Evolutionary conservation across 2,329 filamentous ascomycete species (phyloP).

Genomic region (Hypocrella siamensis): DNA sequence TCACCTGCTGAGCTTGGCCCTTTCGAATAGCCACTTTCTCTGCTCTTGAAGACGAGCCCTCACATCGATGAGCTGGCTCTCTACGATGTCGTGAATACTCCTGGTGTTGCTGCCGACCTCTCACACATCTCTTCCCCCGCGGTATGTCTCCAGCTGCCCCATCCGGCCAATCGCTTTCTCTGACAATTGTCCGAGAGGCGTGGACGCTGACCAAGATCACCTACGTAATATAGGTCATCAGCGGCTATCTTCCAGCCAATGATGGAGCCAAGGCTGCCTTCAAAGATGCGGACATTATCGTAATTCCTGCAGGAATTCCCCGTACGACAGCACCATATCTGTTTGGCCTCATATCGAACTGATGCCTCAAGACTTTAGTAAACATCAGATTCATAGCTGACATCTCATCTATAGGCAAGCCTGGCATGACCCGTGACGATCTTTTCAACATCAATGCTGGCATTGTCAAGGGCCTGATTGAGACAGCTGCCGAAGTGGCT

Average conservation of each 20-base stretch:
- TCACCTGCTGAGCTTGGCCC: constrained; percentile 8
- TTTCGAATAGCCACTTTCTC: constrained; percentile 64
- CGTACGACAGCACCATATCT: constrained; percentile 39
- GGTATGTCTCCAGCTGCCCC: constrained; percentile 37
- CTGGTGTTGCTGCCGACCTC: constrained; percentile 87
- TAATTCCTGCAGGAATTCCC: constrained; percentile 96
- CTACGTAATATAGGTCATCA: constrained; percentile 67
- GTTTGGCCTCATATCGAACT: not conserved
- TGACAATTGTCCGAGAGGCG: too few relatives aligned
- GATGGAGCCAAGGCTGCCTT: constrained; percentile 77
- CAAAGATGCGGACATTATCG: constrained; percentile 85
- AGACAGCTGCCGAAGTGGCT: constrained; percentile 71
- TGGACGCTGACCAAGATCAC: too few relatives aligned
- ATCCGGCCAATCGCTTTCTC: too few relatives aligned
- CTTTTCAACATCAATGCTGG: constrained; percentile 99
- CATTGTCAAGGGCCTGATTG: constrained; percentile 87
- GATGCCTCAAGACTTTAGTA: too few relatives aligned
- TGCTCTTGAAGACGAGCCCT: constrained; percentile 83
- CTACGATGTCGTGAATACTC: constrained; percentile 99
- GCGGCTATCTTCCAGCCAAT: constrained; percentile 75
- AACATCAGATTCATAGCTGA: too few relatives aligned
- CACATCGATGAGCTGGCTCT: constrained; percentile 84
- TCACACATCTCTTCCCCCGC: constrained; percentile 92
- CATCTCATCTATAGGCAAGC: constrained; percentile 58
- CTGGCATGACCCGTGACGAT: constrained; percentile 97